Conservation (phyloP, 805 yeast species). For the Crinitomyces ghanaensis region DNA sequence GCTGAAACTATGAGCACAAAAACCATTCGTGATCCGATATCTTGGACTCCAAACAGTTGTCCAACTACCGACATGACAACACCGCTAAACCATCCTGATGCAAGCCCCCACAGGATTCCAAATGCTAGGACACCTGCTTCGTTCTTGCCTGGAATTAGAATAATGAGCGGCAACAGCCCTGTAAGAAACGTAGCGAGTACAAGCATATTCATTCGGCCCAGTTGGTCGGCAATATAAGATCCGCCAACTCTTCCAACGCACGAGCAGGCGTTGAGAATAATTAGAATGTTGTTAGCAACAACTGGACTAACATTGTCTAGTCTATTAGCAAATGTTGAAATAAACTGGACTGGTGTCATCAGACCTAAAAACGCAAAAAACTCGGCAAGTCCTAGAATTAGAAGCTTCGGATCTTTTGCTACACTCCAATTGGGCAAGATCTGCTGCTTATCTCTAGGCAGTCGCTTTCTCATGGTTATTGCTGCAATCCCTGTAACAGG, state of each 20-base stretch:
- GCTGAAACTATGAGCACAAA: constrained; percentile 23
- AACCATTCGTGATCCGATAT: constrained; percentile 23
- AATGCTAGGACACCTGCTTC: constrained; percentile 18
- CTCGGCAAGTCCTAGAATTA: constrained; percentile 11
- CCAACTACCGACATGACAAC: constrained; percentile 26
- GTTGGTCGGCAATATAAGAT: constrained; percentile 35
- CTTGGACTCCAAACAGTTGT: constrained; percentile 26
- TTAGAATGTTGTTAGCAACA: constrained; percentile 19
- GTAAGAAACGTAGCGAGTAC: constrained; percentile 22
- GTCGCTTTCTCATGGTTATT: constrained; percentile 7
- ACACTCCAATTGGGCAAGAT: constrained; percentile 16
- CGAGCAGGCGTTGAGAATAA: constrained; percentile 26
- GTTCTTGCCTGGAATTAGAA: constrained; percentile 13
- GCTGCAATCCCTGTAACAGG: no score
- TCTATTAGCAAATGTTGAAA: constrained; percentile 19
- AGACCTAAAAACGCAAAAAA: constrained; percentile 17
- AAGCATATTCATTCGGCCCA: constrained; percentile 36
- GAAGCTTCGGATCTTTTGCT: constrained; percentile 16
- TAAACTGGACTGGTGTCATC: constrained; percentile 24
- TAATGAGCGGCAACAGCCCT: constrained; percentile 22
- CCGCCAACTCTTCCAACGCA: constrained; percentile 38
- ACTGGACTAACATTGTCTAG: constrained; percentile 10
- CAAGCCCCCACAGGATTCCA: constrained; percentile 26
- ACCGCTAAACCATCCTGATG: constrained; percentile 28
- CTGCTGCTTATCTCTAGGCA: constrained; percentile 6